Conservation (phyloP, 2,329 filamentous ascomycete genomes). For the Knufia petricola region DNA sequence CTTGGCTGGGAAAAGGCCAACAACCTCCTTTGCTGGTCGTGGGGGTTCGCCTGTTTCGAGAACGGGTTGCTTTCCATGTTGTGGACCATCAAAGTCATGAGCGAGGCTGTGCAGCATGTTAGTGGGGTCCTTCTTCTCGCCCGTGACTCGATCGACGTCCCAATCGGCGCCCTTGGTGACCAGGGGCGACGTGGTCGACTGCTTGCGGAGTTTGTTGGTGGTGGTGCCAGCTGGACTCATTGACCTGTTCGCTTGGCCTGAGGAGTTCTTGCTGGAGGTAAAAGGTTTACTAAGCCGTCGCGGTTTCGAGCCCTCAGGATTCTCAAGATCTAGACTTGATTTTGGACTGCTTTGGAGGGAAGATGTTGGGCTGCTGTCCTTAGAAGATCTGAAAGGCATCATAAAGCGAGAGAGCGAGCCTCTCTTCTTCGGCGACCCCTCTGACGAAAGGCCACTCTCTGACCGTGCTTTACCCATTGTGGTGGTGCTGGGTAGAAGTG, state of each 20-base stretch:
- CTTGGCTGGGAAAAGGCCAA: constrained; percentile 36
- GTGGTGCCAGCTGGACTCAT: neutral
- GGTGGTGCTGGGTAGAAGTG: too few species aligned
- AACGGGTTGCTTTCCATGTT: constrained; percentile 10
- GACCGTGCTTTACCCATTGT: too few species aligned
- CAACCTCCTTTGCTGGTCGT: constrained; percentile 18
- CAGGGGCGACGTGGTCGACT: neutral
- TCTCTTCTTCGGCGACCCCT: constrained; percentile 4
- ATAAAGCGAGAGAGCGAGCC: neutral
- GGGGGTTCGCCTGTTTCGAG: constrained; percentile 27
- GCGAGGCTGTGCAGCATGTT: constrained; percentile 22
- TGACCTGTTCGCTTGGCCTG: neutral
- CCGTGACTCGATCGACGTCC: constrained; percentile 21
- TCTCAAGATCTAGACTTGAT: constrained; percentile 3
- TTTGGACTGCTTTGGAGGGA: constrained; percentile 2
- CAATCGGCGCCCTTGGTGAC: neutral
- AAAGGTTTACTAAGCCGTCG: constrained; percentile 1
- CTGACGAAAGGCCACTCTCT: too few species aligned
- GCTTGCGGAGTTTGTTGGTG: constrained; percentile 1
- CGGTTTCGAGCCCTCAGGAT: neutral
- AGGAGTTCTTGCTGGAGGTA: neutral
- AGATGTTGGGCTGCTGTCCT: constrained; percentile 3
- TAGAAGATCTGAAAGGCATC: constrained; percentile 6
- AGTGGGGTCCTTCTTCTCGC: constrained; percentile 22
- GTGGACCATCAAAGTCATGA: constrained; percentile 12